A percentile compares a stretch with the other conserved stretches of the same genome.
These are phyloP conservation scores for Keithomyces neogunnii DNA, from an alignment of 2,329 filamentous ascomycete species.

Conservation along the genomic window DNA sequence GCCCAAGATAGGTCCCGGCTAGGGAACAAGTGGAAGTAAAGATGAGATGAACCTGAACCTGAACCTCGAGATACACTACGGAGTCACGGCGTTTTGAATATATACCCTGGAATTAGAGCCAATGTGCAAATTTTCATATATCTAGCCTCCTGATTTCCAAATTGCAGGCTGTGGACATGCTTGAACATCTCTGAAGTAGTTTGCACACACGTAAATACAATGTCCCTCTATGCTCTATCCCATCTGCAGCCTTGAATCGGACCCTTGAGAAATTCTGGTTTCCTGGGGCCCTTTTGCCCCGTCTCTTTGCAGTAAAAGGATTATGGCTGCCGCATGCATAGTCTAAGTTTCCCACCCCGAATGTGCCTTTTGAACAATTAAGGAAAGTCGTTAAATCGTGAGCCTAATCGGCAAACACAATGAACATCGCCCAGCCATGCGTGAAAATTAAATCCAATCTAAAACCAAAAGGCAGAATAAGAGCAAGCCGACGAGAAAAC, in stretches of 20 bases:
- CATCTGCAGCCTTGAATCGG: not conserved
- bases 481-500: not conserved
- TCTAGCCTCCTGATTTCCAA: not conserved
- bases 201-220: not conserved
- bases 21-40: constrained; percentile 10
- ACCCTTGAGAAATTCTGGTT: not conserved
- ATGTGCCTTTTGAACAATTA: constrained; percentile 18
- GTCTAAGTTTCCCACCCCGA: constrained; percentile 22
- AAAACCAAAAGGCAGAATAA: not conserved
- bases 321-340: not conserved
- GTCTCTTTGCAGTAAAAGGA: not conserved
- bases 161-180: too few relatives aligned
- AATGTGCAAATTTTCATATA: too few relatives aligned
- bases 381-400: constrained; percentile 6
- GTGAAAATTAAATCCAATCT: not conserved
- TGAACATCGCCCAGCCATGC: constrained; percentile 1
- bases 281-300: not conserved
- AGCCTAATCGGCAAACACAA: not conserved
- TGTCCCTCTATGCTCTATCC: not conserved
- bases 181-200: too few relatives aligned
- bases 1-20: constrained; percentile 59
- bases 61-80: too few relatives aligned
- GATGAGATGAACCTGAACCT: not conserved
- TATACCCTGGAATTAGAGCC: not conserved
- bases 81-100: not conserved